These are phyloP conservation scores for Carex parvula DNA, from an alignment of 176 grass and related monocot species.

Conservation along the genomic window DNA sequence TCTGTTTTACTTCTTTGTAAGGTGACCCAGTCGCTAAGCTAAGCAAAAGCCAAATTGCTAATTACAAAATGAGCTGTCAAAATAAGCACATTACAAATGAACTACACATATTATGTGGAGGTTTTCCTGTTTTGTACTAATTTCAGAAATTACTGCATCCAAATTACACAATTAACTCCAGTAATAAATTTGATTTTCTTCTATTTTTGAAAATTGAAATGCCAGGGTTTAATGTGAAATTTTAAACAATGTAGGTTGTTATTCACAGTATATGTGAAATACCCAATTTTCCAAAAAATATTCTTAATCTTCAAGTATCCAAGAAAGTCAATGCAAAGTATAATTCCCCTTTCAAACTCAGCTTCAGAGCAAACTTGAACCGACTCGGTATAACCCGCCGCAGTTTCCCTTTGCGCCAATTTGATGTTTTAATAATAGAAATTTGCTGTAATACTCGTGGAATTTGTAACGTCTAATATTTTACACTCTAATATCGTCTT, in stretches of 20 bases:
- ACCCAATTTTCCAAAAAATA: not conserved
- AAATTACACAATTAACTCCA: not conserved
- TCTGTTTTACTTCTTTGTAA: not conserved
- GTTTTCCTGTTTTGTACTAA: not conserved
- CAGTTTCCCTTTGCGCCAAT: not conserved
- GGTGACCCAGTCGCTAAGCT: not conserved
- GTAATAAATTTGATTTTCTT: not conserved
- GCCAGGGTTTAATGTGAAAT: not conserved
- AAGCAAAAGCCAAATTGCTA: not conserved
- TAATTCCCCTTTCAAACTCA: not conserved
- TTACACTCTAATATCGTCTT: not conserved
- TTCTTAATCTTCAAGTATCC: not conserved
- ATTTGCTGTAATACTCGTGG: not conserved
- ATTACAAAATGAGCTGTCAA: not conserved
- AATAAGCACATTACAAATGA: not conserved
- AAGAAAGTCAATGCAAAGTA: not conserved
- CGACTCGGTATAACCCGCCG: not conserved
- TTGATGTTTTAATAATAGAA: not conserved
- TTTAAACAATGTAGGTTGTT: not conserved
- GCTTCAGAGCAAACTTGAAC: not conserved
- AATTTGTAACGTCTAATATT: not conserved
- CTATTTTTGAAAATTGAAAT: not conserved
- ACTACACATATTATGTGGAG: not conserved
- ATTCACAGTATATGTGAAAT: not conserved
- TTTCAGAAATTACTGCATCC: constrained; percentile 4